A percentile compares a stretch with the other conserved stretches of the same genome.
These are phyloP conservation scores for Oryza rufipogon DNA, from an alignment of 176 grass and related monocot genomes.

Conservation along the genomic window DNA sequence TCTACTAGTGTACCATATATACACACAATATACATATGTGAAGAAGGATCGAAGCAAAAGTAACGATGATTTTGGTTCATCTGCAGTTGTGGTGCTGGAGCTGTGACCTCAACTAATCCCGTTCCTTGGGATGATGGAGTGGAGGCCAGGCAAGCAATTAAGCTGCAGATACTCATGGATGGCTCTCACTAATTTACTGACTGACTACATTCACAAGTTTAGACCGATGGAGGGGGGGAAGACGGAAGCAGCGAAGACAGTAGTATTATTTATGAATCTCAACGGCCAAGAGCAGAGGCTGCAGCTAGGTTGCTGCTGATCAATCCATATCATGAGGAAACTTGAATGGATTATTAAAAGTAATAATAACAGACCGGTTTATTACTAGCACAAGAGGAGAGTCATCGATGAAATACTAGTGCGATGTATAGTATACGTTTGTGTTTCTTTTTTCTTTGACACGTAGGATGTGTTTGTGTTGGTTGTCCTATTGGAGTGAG, in stretches of 20 bases:
- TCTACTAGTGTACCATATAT: too few species aligned
- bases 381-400: neutral
- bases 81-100: slow-evolving; percentile 60
- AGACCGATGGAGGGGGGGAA: too few species aligned
- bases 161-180: neutral
- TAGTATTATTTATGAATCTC: neutral
- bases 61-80: neutral
- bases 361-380: neutral
- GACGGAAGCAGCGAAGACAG: too few species aligned
- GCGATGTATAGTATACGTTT: neutral
- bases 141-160: neutral
- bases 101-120: slow-evolving; percentile 9
- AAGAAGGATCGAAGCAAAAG: too few species aligned
- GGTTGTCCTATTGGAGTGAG: too few species aligned
- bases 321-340: neutral
- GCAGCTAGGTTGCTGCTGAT: neutral
- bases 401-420: neutral
- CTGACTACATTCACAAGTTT: neutral
- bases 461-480: too few species aligned
- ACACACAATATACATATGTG: neutral
- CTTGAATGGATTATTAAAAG: neutral
- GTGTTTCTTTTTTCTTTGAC: neutral
- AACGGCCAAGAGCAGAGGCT: neutral
- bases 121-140: neutral
- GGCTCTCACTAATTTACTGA: neutral